These are phyloP conservation scores for Chimonanthus praecox DNA, from an alignment of 164 flowering plant species.

Conservation along the genomic window DNA sequence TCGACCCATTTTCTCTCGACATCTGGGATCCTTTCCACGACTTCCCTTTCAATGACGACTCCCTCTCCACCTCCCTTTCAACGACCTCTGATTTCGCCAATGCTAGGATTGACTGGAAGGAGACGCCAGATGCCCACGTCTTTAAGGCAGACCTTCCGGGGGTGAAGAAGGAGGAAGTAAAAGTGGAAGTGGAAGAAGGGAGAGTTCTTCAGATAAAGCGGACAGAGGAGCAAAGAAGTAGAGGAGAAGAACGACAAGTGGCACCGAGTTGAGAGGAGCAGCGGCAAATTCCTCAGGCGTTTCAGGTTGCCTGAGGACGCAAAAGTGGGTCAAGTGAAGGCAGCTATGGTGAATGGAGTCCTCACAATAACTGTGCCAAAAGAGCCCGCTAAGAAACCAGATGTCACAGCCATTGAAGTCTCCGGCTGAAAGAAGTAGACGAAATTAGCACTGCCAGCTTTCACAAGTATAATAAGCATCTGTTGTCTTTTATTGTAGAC, in stretches of 20 bases:
- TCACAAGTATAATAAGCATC: too few relatives aligned
- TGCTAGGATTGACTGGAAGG: constrained; percentile 34
- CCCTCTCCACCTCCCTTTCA: neutral
- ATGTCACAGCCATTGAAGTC: constrained; percentile 24
- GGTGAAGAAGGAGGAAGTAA: too few relatives aligned
- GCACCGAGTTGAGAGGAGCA: constrained; percentile 25
- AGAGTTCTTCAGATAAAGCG: constrained; percentile 30
- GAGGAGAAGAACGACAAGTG: constrained; percentile 21
- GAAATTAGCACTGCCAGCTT: neutral
- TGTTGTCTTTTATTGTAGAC: too few relatives aligned
- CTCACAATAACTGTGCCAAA: constrained; percentile 36
- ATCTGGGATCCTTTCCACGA: constrained; percentile 10
- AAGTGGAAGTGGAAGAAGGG: constrained; percentile 31
- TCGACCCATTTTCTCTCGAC: too few relatives aligned
- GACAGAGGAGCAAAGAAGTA: constrained; percentile 26
- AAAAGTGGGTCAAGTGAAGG: constrained; percentile 25
- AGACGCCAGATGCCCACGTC: constrained; percentile 36
- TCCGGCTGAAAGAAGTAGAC: constrained; percentile 14
- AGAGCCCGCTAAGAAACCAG: constrained; percentile 19
- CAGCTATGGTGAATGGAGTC: constrained; percentile 31
- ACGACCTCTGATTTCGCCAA: constrained; percentile 13
- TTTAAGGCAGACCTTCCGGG: constrained; percentile 26
- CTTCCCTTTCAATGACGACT: constrained; percentile 2
- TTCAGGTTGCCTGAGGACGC: constrained; percentile 39
- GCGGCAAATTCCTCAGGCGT: constrained; percentile 29